phyloP scores from a whole-genome alignment of 495 filamentous ascomycete species.

The Podospora pseudopauciseta region DNA sequence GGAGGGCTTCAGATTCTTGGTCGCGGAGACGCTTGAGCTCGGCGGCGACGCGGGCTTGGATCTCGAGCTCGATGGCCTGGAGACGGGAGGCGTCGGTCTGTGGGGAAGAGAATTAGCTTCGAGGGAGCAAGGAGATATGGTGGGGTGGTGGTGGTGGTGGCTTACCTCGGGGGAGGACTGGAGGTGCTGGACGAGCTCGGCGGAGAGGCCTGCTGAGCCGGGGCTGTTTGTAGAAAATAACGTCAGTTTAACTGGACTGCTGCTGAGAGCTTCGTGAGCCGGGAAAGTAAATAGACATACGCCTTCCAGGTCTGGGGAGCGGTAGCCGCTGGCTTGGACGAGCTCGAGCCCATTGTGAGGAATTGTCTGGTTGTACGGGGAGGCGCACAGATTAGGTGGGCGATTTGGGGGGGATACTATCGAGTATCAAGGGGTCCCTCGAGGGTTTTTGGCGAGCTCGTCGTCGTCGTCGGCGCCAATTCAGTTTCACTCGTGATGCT shows the following conservation, averaged over 20 bases:
- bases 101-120: not conserved
- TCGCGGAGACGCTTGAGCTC: constrained; percentile 75
- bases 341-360: constrained; percentile 45
- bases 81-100: constrained; percentile 84
- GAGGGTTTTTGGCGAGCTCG: constrained; percentile 8
- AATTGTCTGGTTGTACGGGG: constrained; percentile 3
- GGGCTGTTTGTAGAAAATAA: constrained; percentile 49
- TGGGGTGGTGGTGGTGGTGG: not conserved
- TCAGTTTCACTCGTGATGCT: constrained; percentile 10
- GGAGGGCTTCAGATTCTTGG: constrained; percentile 54
- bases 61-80: constrained; percentile 77
- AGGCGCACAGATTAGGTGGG: not conserved
- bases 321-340: constrained; percentile 44
- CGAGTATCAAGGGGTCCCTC: constrained; percentile 1
- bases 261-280: constrained; percentile 7
- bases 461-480: constrained; percentile 8
- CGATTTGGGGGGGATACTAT: constrained; percentile 8
- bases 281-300: constrained; percentile 33
- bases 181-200: constrained; percentile 74
- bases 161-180: constrained; percentile 81
- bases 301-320: constrained; percentile 47
- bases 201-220: constrained; percentile 81
- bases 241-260: not conserved
- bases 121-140: constrained; percentile 6
- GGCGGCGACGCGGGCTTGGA: constrained; percentile 79